Evolutionary conservation across 352 stramenopile genomes (phyloP).

Genomic region (Thraustochytrium striatum): DNA sequence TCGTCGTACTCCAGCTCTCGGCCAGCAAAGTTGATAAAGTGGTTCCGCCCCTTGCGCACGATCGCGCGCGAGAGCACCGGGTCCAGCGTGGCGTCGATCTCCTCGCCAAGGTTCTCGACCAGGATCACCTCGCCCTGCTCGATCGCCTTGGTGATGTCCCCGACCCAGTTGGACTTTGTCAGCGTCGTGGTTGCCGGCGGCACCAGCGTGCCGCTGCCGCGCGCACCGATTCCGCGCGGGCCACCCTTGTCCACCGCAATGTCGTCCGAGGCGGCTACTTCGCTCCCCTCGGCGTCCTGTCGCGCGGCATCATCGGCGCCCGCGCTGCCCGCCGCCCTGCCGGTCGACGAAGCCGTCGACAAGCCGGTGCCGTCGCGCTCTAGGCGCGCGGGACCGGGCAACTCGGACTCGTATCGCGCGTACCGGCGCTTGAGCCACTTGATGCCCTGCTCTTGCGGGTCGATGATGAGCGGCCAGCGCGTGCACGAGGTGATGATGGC

Average conservation of each 20-base stretch:
- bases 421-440: constrained; percentile 83
- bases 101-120: constrained; percentile 93
- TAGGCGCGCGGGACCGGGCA: neutral
- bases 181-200: constrained; percentile 78
- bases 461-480: constrained; percentile 93
- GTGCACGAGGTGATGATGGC: constrained; percentile 95
- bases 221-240: neutral
- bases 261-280: constrained; percentile 55
- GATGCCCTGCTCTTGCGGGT: constrained; percentile 94
- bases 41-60: constrained; percentile 88
- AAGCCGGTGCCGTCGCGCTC: neutral
- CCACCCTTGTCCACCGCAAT: neutral
- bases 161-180: constrained; percentile 91
- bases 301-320: neutral
- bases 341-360: neutral
- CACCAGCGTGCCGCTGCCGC: constrained; percentile 70
- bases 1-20: constrained; percentile 95
- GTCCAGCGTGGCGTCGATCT: constrained; percentile 93
- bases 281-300: neutral
- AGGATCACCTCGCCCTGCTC: constrained; percentile 81
- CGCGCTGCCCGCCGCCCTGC: too few species aligned
- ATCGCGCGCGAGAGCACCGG: constrained; percentile 88
- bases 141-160: constrained; percentile 86
- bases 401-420: neutral
- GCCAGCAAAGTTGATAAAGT: constrained; percentile 87